Percentiles rank a stretch among this genome's conserved stretches.
These are phyloP conservation scores for Collybia nuda DNA, from an alignment of 768 basidiomycete species.

Conservation along the genomic window DNA sequence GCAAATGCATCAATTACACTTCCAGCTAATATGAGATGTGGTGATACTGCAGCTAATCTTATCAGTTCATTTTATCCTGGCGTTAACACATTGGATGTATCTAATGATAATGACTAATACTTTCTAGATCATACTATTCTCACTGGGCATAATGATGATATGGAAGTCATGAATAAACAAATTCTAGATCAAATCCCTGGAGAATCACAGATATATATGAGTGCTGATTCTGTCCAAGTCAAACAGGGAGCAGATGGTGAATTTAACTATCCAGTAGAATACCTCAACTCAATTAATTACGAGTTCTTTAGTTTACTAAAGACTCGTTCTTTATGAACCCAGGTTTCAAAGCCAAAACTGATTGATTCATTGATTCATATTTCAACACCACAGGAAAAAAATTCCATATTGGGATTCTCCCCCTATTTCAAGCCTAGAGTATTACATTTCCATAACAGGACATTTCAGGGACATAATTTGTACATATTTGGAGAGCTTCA, in stretches of 20 bases:
- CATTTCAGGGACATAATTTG: no score
- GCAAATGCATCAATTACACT: conserved; percentile 2
- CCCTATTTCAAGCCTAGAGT: no score
- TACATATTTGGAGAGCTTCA: no score
- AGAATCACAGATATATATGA: conserved; percentile 15
- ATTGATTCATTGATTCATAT: no score
- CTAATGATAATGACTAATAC: conserved; percentile 19
- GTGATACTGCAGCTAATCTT: conserved; percentile 1
- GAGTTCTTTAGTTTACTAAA: no score
- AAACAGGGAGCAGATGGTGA: conserved; percentile 17
- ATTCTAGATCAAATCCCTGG: conserved; percentile 25
- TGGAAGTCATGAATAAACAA: conserved; percentile 36
- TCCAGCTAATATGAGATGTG: conserved; percentile 14
- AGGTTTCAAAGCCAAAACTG: no score
- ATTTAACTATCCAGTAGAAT: conserved; percentile 31
- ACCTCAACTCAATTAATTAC: no score
- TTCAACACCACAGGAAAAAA: no score
- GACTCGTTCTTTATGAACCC: no score
- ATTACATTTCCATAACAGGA: no score
- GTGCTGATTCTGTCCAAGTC: conserved; percentile 29
- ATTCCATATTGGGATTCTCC: no score
- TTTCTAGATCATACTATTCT: conserved; percentile 37
- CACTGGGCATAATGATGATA: conserved; percentile 32
- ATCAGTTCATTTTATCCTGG: conserved; percentile 17
- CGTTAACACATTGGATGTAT: neutral